Evolutionary conservation across 208 protist genomes (phyloP), one percentile per base, ranked within the genome.

Genomic region (Acanthamoeba castellanii): DNA sequence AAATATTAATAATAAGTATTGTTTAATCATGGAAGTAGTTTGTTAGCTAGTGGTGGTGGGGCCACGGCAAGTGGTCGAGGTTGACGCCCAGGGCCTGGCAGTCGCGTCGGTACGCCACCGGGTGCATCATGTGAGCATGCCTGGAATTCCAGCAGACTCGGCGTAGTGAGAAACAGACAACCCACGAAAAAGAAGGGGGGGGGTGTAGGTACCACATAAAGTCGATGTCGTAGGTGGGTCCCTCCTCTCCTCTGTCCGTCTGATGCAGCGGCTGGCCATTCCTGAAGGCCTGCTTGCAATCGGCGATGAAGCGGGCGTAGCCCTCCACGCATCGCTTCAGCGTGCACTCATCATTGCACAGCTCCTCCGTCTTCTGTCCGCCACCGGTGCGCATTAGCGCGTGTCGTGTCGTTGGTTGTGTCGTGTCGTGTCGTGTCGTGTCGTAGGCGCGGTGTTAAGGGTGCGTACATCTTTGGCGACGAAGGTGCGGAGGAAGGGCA

Each of bases 81-180:
- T 34, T 20, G 37, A 57, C 0, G 22, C 47, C 76, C 42, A 85
- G 20, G 6, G 45, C 7, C 25, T 59, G 11, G 42, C 76, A 85
- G 76, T 85, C 76, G 22, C 42, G 76, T 20, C 45, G 18, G 76
- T 85, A 85, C 20, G 52, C 4, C 76, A 8, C 9, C 7, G 76
- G 76, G n/a, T 85, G 76, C 76, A 85, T 57, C 76, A 85, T 85
- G 76, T 85, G 76, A 1, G 76, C 47, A 27, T 85, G 76, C 76
- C 76, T 85, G 30, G 6, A 7, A 14, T n/a, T 20, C 52, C 52
- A 2, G 57, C 11, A 13, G 1, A 61, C 9, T 2, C 22, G 57
- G 3, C 11, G 57, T 27, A 11, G 57, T 61, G 13, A 25, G 20
- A 13, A 61, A 11, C 42, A 47, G 42, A 11, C 42, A 47, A 47